A percentile compares a stretch with the other conserved stretches of the same genome.
phyloP scores from a whole-genome alignment of 371 early-diverging fungal species.

The Globomyces sp. region DNA sequence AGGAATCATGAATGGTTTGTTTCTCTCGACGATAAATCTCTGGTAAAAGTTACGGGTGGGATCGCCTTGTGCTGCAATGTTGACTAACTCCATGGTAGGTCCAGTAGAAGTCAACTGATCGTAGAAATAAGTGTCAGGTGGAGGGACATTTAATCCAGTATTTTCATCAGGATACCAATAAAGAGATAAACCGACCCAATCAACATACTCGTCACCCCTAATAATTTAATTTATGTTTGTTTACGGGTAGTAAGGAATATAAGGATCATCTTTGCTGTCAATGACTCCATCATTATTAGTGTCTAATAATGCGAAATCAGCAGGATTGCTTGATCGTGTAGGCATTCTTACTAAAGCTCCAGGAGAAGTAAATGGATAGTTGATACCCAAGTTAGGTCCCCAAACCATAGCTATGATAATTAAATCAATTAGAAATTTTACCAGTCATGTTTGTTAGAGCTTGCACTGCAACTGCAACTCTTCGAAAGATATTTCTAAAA shows the following conservation, averaged over 20 bases:
- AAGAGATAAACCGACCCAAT: slow-evolving; percentile 47
- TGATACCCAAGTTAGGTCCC: slow-evolving; percentile 43
- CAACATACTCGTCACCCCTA: slow-evolving; percentile 39
- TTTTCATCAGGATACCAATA: slow-evolving; percentile 32
- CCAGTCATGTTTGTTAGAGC: slow-evolving; percentile 30
- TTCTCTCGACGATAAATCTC: slow-evolving; percentile 18
- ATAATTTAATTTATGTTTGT: background rate
- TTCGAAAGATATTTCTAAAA: slow-evolving; percentile 11
- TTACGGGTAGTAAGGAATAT: slow-evolving; percentile 42
- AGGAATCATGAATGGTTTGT: slow-evolving; percentile 27
- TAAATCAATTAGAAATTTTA: background rate
- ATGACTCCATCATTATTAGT: slow-evolving; percentile 39
- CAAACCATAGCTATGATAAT: slow-evolving; percentile 38
- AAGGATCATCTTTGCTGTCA: slow-evolving; percentile 44
- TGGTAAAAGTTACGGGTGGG: slow-evolving; percentile 27
- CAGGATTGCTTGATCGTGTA: background rate
- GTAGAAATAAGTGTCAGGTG: slow-evolving; percentile 6
- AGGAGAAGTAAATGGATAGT: slow-evolving; percentile 36
- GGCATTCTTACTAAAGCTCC: background rate
- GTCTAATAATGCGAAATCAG: slow-evolving; percentile 37
- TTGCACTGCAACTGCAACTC: slow-evolving; percentile 19
- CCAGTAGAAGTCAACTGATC: slow-evolving; percentile 13
- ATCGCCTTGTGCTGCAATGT: background rate
- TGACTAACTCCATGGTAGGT: slow-evolving; percentile 9
- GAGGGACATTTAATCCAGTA: slow-evolving; percentile 3